phyloP scores from a whole-genome alignment of 345 rosid genomes.

The Syzygium aqueum region DNA sequence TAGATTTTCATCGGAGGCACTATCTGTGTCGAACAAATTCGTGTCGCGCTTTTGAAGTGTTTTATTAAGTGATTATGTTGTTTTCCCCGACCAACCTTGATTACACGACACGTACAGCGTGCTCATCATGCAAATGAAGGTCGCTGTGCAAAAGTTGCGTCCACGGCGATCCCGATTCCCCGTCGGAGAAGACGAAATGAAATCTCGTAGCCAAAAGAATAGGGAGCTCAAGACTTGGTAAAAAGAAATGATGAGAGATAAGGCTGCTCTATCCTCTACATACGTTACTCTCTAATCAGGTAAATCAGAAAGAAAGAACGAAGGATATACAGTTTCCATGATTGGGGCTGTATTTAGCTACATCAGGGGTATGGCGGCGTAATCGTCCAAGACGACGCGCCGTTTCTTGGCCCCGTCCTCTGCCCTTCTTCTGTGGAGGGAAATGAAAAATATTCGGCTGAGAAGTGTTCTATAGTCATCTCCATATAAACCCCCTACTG shows the following conservation, averaged over 20 bases:
- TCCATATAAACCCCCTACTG: neutral
- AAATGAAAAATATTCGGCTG: neutral
- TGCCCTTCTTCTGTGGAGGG: neutral
- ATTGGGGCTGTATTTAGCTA: neutral
- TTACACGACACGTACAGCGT: neutral
- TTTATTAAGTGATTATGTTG: neutral
- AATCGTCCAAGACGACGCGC: neutral
- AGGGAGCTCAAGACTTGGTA: neutral
- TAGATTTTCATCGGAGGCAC: neutral
- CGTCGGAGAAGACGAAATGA: neutral
- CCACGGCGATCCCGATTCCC: neutral
- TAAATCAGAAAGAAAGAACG: neutral
- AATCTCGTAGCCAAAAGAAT: neutral
- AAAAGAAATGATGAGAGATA: neutral
- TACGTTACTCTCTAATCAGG: neutral
- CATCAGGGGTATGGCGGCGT: neutral
- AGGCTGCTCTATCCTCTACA: neutral
- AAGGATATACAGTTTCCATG: neutral
- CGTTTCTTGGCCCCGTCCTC: neutral
- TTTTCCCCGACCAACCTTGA: neutral
- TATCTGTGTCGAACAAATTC: neutral
- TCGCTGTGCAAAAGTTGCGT: neutral
- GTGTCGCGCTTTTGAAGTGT: neutral
- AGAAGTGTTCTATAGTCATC: neutral
- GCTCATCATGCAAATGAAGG: neutral